Percentiles rank a stretch among this genome's conserved stretches.
phyloP scores from a whole-genome alignment of 352 stramenopile species.

The Chrysophaeum taylorii region DNA sequence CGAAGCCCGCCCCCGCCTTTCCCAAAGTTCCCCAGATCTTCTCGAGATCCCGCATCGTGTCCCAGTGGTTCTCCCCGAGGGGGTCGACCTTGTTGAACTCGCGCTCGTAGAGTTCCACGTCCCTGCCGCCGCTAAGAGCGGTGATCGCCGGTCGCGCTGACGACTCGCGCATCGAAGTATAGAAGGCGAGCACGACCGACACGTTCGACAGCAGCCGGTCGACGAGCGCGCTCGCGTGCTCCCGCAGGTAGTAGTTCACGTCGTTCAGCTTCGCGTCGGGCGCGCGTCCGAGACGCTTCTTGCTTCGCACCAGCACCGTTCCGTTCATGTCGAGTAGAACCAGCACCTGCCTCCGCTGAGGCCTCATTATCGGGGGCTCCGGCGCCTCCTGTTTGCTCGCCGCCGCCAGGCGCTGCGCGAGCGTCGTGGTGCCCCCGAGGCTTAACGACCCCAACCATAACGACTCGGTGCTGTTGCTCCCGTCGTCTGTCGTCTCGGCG shows the following conservation, averaged over 20 bases:
- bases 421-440: no score
- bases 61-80: neutral
- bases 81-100: conserved; percentile 9
- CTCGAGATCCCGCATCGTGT: conserved; percentile 7
- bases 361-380: no score
- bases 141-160: neutral
- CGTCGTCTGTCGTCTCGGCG: no score
- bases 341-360: no score
- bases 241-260: neutral
- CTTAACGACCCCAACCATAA: no score
- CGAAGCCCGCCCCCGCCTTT: neutral
- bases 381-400: no score
- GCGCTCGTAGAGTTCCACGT: neutral
- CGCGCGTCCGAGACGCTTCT: neutral
- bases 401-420: no score
- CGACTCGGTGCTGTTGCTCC: no score
- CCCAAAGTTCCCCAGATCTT: neutral
- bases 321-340: conserved; percentile 5
- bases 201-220: neutral
- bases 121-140: neutral
- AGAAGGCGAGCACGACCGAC: conserved; percentile 4
- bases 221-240: neutral
- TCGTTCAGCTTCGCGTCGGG: neutral
- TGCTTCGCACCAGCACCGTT: neutral
- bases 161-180: conserved; percentile 1